Base-by-base conservation (phyloP, 2,329 filamentous ascomycete species). In the Chaetomiaceae sp. region DNA sequence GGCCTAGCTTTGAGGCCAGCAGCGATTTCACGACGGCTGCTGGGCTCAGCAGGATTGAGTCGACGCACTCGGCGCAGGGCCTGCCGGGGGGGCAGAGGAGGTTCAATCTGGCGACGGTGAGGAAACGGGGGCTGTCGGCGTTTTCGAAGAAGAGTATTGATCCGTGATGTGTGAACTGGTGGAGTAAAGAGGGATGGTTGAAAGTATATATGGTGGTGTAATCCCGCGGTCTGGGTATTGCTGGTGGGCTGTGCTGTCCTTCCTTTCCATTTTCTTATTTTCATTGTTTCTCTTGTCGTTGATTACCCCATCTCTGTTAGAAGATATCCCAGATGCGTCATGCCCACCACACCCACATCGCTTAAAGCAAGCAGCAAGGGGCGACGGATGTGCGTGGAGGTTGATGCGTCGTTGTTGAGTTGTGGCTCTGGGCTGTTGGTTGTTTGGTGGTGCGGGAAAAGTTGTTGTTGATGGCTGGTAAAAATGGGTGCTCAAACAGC, bases 1-100 rank as follows among this genome's bases (percentile, higher is more conserved):
- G 91, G 62, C 81, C 87, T 11, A 92, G 88, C 69, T 96, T 90
- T 67, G 92, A 96, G 71, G 84, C 83, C 34, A 94, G 86, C 69
- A 88, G 84, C 64, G 94, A 97, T 64, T 96, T 96, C 66, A 96
- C 92, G 0, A 91, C 88, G 25, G 91, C 91, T 14, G 90, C 90
- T 34, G 84, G 92, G 67, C 74, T 99, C 61, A 86, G 85, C 44
- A 81, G 91, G 58, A 83, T 96, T 60, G 94, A 96, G 73, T 91
- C 88, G 22, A 82, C 78, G 46, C 80, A 83, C 51, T 84, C 79
- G 55, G 68, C 56, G 20, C 61, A 63, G 45, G 53, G 39, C 1
- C 39, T 48, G 9, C 51, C 59, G n/a, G 44, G 59, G 14, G 27
- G 27, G 27, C 63, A 63, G 46, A 55, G 63, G 37, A 46, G 64